Percentiles rank a stretch among this genome's conserved stretches.
Conservation (phyloP, 139 green algal species). For the Edaphochlamys debaryana region DNA sequence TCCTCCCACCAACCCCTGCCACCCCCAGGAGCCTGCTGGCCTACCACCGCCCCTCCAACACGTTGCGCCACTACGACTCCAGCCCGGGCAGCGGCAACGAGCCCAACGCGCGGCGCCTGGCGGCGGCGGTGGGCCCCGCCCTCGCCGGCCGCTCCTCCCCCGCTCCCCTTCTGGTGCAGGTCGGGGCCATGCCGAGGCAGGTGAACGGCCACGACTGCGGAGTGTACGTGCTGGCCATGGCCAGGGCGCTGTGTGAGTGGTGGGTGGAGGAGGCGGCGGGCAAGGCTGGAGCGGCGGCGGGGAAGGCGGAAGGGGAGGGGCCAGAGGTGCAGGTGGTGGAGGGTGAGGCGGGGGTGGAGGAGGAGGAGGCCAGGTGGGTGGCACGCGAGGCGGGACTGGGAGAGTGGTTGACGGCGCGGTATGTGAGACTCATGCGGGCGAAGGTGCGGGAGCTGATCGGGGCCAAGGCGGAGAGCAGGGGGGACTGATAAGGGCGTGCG, state of each 20-base stretch:
- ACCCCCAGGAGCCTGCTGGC: slow-evolving; percentile 57
- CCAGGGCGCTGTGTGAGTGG: slow-evolving; percentile 43
- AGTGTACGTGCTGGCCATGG: slow-evolving; percentile 69
- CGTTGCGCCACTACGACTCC: slow-evolving; percentile 73
- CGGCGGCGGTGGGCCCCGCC: not conserved
- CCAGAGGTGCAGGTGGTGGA: not conserved
- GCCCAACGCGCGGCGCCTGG: slow-evolving; percentile 3
- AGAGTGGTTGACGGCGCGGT: slow-evolving; percentile 18
- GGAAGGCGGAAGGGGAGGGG: not conserved
- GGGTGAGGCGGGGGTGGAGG: not conserved
- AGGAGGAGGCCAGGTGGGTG: not conserved
- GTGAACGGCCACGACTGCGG: slow-evolving; percentile 81
- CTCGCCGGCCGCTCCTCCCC: not conserved
- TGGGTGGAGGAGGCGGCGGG: not conserved
- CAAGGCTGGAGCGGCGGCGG: not conserved
- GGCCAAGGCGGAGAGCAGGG: not conserved
- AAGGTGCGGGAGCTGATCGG: slow-evolving; percentile 31
- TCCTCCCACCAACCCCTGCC: slow-evolving; percentile 58
- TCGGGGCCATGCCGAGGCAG: slow-evolving; percentile 58
- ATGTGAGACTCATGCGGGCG: not conserved
- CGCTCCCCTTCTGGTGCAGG: slow-evolving; percentile 16
- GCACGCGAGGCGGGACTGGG: not conserved
- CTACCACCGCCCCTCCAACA: slow-evolving; percentile 44
- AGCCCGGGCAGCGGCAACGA: not conserved
- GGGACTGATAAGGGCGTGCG: no score